Conservation (phyloP, 2,329 filamentous ascomycete genomes). For the Kalaharituber pfeilii region DNA sequence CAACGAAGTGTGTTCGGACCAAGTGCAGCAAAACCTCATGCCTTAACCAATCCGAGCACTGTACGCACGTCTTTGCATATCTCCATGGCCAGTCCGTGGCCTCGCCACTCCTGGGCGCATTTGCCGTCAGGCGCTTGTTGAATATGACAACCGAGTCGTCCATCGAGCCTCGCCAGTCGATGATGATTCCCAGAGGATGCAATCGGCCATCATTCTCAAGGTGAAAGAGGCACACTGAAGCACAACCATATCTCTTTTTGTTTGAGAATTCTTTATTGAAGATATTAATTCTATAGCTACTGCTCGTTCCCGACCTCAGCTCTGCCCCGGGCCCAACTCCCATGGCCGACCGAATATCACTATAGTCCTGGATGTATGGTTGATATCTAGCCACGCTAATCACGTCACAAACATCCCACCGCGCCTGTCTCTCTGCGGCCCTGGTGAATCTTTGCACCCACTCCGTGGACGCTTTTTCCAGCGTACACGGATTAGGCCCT, state of each 20-base stretch:
- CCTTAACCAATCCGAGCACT: constrained; percentile 33
- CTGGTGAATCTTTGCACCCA: neutral
- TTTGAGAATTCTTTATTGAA: too few species aligned
- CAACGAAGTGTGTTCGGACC: constrained; percentile 32
- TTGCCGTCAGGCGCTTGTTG: constrained; percentile 27
- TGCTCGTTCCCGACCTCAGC: too few species aligned
- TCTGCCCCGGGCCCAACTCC: neutral
- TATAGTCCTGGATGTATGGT: constrained; percentile 32
- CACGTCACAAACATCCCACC: constrained; percentile 26
- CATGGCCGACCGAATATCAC: constrained; percentile 27
- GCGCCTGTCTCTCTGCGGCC: neutral
- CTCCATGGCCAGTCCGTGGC: constrained; percentile 36
- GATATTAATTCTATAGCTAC: too few species aligned
- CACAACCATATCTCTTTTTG: constrained; percentile 10
- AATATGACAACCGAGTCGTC: constrained; percentile 33
- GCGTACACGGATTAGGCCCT: constrained; percentile 25
- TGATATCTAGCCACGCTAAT: constrained; percentile 24
- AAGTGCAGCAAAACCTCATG: constrained; percentile 35
- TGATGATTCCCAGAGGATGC: constrained; percentile 34
- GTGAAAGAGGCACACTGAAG: constrained; percentile 31
- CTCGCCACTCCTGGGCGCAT: constrained; percentile 25
- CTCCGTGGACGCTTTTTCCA: constrained; percentile 14
- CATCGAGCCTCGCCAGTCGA: constrained; percentile 32
- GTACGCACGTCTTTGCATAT: constrained; percentile 36
- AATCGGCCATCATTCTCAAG: constrained; percentile 31